Base-by-base conservation (phyloP, 768 basidiomycete genomes). In the Termitomyces eurrhizus region DNA sequence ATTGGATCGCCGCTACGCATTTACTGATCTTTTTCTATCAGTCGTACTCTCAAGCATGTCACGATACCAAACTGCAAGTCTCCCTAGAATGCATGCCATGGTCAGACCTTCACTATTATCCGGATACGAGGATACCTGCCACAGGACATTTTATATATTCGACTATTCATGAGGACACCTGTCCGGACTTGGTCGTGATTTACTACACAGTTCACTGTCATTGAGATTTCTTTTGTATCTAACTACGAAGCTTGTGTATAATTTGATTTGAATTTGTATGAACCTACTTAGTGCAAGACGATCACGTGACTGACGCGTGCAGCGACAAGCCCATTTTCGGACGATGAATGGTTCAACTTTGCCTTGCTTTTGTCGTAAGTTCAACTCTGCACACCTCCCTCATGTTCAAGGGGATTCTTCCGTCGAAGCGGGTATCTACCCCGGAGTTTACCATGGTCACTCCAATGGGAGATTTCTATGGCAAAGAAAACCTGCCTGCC, bases 361-460 rank as follows among this genome's bases (percentile, higher is more conserved):
- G 39, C 16, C 41, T 18, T 41, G 41, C 41, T 13, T 16, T 41
- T 41, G 39, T 4, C 51, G 13, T 52, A 41, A 55, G 53, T 44
- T 67, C 60, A 58, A 61, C 65, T 55, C 56, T 33, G 57, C 32
- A 11, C 42, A 46, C n/a, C n/a, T 56, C n/a, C 39, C 72, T 70
- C 68, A 93, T 93, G 91, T 92, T 93, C 79, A 92, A 90, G 75
- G 82, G 83, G 66, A 90, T 93, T 57, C 76, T 92, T 39, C 87
- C 88, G 1, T 81, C 85, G 11, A 86, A 87, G 73, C 80, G 90
- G 67, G 69, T 85, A 55, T 76, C 85, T 29, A 84, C 86, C 29
- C 73, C 83, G 3, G 90, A 92, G 39, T 92, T 92, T 62, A 88
- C 87, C 4, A 89, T 92, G 77, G 70, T 92, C 52, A 90, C 87